These are phyloP conservation scores for Nissolia schottii DNA, from an alignment of 306 rosid genomes.

Conservation along the genomic window DNA sequence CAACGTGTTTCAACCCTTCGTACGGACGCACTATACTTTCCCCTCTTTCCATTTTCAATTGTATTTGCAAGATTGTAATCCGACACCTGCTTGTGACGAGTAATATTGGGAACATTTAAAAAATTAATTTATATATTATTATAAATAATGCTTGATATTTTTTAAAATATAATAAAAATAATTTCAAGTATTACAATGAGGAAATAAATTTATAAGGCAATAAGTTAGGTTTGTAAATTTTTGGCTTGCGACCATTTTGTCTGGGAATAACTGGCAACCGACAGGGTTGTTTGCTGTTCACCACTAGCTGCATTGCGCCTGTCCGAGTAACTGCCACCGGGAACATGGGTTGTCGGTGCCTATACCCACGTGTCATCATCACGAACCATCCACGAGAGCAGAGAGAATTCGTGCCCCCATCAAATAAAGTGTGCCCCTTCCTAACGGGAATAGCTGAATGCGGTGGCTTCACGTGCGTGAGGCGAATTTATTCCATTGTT, in stretches of 20 bases:
- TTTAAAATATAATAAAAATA: too few relatives aligned
- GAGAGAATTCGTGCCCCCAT: slow-evolving; percentile 15
- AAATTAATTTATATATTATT: too few relatives aligned
- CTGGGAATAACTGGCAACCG: slow-evolving; percentile 58
- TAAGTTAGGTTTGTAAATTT: too few relatives aligned
- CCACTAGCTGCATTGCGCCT: neutral
- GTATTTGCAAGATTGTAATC: too few relatives aligned
- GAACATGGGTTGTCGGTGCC: slow-evolving; percentile 46
- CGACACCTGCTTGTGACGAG: too few relatives aligned
- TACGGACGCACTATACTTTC: slow-evolving; percentile 29
- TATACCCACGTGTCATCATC: slow-evolving; percentile 26
- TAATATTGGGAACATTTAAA: too few relatives aligned
- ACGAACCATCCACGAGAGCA: neutral
- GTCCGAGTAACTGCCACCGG: slow-evolving; percentile 46
- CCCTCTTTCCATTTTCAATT: too few relatives aligned
- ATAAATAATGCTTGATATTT: too few relatives aligned
- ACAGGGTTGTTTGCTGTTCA: slow-evolving; percentile 51
- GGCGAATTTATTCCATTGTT: slow-evolving; percentile 41
- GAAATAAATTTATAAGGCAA: too few relatives aligned
- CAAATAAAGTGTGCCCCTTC: neutral
- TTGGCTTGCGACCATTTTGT: slow-evolving; percentile 14
- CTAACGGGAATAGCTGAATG: neutral
- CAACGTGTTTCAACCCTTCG: neutral
- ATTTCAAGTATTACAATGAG: too few relatives aligned
- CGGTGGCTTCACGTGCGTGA: slow-evolving; percentile 35